These are phyloP conservation scores for Picochlorum sp. DNA, from an alignment of 139 green algal species.

Conservation along the genomic window DNA sequence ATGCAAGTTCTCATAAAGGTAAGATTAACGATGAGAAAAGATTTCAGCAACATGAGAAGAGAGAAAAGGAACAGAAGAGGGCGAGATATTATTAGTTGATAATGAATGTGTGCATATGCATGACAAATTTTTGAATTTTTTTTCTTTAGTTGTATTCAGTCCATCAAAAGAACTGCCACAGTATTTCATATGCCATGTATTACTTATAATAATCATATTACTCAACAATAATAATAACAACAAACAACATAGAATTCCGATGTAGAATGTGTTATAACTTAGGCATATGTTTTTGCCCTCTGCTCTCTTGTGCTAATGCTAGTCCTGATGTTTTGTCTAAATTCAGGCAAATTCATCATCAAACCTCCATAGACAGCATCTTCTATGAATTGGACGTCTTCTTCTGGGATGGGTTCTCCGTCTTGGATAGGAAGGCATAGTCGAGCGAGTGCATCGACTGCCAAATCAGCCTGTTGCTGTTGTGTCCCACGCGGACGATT, in stretches of 20 bases:
- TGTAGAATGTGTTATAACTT: no score
- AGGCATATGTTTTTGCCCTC: slow-evolving; percentile 3
- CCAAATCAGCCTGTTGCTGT: slow-evolving; percentile 7
- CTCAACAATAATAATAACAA: neutral
- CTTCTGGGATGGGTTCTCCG: slow-evolving; percentile 4
- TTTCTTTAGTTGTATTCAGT: no score
- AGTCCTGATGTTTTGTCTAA: slow-evolving; percentile 1
- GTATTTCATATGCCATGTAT: no score
- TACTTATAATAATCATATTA: neutral
- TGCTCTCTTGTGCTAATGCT: slow-evolving; percentile 6
- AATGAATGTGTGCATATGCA: no score
- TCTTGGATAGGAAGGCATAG: slow-evolving; percentile 17
- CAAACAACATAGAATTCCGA: no score
- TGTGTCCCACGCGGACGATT: neutral
- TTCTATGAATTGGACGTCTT: slow-evolving; percentile 5
- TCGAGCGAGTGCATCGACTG: slow-evolving; percentile 14
- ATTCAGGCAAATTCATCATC: neutral
- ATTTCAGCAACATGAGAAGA: neutral
- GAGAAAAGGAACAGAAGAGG: slow-evolving; percentile 2
- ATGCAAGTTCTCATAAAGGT: no score
- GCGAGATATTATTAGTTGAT: neutral
- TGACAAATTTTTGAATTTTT: neutral
- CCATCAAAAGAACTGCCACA: no score
- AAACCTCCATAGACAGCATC: slow-evolving; percentile 7
- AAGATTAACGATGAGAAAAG: neutral